These are phyloP conservation scores for Coniosporium tulheliwenetii DNA, from an alignment of 2,329 filamentous ascomycete species.

Conservation along the genomic window DNA sequence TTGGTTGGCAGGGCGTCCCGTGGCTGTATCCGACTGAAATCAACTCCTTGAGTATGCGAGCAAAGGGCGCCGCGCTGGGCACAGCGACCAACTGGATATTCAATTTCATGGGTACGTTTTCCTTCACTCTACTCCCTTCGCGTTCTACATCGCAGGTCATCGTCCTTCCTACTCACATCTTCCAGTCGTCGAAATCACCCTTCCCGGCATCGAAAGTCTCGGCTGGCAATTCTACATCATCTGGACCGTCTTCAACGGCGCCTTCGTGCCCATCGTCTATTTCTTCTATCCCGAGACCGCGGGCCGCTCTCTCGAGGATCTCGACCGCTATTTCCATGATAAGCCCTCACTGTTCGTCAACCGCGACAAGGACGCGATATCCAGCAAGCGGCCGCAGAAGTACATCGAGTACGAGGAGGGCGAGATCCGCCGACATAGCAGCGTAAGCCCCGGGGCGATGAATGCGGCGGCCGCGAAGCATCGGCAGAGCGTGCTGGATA, in stretches of 20 bases:
- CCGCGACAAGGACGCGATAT: slow-evolving; percentile 31
- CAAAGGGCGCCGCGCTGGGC: slow-evolving; percentile 31
- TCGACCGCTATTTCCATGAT: slow-evolving; percentile 12
- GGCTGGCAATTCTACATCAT: slow-evolving; percentile 38
- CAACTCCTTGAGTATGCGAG: slow-evolving; percentile 32
- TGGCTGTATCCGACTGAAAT: slow-evolving; percentile 32
- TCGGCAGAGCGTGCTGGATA: neutral
- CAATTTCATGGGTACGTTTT: slow-evolving; percentile 19
- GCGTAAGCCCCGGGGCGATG: neutral
- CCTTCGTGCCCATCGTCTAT: slow-evolving; percentile 33
- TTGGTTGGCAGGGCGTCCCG: slow-evolving; percentile 29
- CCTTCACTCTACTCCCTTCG: slow-evolving; percentile 9
- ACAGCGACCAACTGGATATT: slow-evolving; percentile 37
- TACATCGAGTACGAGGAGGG: slow-evolving; percentile 32
- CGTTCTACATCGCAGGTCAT: slow-evolving; percentile 21
- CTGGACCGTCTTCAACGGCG: slow-evolving; percentile 37
- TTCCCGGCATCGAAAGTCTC: slow-evolving; percentile 12
- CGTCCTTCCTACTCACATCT: slow-evolving; percentile 21
- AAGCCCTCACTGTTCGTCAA: slow-evolving; percentile 26
- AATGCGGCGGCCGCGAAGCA: neutral
- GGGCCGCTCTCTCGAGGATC: slow-evolving; percentile 15
- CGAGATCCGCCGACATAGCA: slow-evolving; percentile 11
- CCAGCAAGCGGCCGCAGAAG: slow-evolving; percentile 27
- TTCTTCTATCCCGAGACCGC: slow-evolving; percentile 18
- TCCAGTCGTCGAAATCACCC: slow-evolving; percentile 22